Evolutionary conservation across 345 rosid genomes (phyloP).

Genomic region (Viola odorata): DNA sequence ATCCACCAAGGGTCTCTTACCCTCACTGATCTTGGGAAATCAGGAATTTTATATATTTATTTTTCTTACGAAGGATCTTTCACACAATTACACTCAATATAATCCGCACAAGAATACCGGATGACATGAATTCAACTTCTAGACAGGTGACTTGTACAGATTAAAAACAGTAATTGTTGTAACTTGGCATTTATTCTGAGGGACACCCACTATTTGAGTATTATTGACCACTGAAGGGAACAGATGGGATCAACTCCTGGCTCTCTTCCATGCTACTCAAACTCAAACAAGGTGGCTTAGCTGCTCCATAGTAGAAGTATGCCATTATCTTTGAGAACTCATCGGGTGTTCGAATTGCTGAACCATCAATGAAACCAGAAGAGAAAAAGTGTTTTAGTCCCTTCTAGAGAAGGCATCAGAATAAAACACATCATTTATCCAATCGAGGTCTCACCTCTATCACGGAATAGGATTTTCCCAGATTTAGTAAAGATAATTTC

Average conservation of each 20-base stretch:
- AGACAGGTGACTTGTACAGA: too few relatives aligned
- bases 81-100: too few relatives aligned
- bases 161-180: too few relatives aligned
- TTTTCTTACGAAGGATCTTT: too few relatives aligned
- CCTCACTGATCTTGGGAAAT: too few relatives aligned
- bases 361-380: slow-evolving; percentile 8
- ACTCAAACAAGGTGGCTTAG: slow-evolving; percentile 61
- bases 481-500: slow-evolving; percentile 80
- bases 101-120: too few relatives aligned
- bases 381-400: background rate
- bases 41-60: too few relatives aligned
- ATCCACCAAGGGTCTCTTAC: too few relatives aligned
- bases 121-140: too few relatives aligned
- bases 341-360: slow-evolving; percentile 63
- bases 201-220: slow-evolving; percentile 6
- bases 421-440: background rate
- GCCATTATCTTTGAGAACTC: slow-evolving; percentile 84
- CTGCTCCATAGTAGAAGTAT: slow-evolving; percentile 85
- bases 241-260: slow-evolving; percentile 56
- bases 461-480: slow-evolving; percentile 78
- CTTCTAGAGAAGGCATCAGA: background rate
- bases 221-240: slow-evolving; percentile 23
- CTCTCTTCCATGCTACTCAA: slow-evolving; percentile 15
- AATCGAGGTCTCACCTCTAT: slow-evolving; percentile 47
- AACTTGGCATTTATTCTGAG: too few relatives aligned